Conservation (phyloP, 2,329 filamentous ascomycete genomes). For the Penicillium fuscoglaucum region DNA sequence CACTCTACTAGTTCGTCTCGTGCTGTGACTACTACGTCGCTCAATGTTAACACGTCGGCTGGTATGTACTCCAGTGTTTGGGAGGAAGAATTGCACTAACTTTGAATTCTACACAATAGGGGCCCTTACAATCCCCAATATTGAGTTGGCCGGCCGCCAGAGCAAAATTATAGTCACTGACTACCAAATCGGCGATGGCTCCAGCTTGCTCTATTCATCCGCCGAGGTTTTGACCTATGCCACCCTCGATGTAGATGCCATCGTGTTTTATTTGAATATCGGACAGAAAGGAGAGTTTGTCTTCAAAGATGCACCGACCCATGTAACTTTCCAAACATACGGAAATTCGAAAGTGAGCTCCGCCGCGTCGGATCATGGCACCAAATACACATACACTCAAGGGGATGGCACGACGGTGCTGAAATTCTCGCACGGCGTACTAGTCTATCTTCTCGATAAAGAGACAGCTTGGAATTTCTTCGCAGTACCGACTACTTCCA, state of each 20-base stretch:
- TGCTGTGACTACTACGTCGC: constrained; percentile 48
- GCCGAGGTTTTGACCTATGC: constrained; percentile 53
- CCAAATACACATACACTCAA: constrained; percentile 52
- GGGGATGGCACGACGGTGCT: constrained; percentile 49
- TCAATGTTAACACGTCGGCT: constrained; percentile 50
- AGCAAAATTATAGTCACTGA: constrained; percentile 58
- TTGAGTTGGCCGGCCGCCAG: constrained; percentile 54
- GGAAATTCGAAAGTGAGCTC: constrained; percentile 42
- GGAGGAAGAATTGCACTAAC: constrained; percentile 16
- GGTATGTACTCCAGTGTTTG: constrained; percentile 38
- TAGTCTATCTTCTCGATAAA: constrained; percentile 56
- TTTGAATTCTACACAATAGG: constrained; percentile 11
- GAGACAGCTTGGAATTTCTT: constrained; percentile 59
- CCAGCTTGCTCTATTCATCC: constrained; percentile 53
- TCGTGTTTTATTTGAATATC: constrained; percentile 52
- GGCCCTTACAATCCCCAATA: constrained; percentile 38
- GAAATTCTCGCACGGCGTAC: constrained; percentile 51
- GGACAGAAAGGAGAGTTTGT: constrained; percentile 55
- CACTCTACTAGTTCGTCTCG: constrained; percentile 50
- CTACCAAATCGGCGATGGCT: constrained; percentile 48
- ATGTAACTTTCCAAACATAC: constrained; percentile 44
- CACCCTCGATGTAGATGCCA: constrained; percentile 41
- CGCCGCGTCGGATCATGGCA: constrained; percentile 28
- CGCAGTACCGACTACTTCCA: constrained; percentile 50
- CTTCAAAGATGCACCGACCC: constrained; percentile 41